phyloP scores from a whole-genome alignment of 768 basidiomycete species.

The Boletus rufocinnamomeus region DNA sequence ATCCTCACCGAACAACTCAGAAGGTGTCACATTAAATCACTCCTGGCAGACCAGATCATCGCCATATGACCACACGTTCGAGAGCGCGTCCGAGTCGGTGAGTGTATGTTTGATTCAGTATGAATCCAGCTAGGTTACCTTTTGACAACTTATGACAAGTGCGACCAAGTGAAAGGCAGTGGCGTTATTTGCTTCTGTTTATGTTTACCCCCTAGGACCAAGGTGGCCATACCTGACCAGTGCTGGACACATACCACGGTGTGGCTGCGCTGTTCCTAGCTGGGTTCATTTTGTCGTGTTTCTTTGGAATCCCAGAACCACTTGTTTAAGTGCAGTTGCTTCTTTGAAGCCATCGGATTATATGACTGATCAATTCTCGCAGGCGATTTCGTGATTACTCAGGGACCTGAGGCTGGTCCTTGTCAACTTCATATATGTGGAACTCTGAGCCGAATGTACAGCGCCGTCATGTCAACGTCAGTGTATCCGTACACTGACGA shows the following conservation, averaged over 20 bases:
- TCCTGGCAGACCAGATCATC: too few species aligned
- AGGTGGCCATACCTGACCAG: slow-evolving; percentile 12
- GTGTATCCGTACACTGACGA: background rate
- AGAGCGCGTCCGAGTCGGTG: too few species aligned
- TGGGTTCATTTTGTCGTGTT: background rate
- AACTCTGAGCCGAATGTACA: background rate
- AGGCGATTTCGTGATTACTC: background rate
- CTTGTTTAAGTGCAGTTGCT: slow-evolving; percentile 10
- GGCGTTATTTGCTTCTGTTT: slow-evolving; percentile 18
- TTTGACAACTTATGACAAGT: too few species aligned
- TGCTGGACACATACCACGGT: background rate
- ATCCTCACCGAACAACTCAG: background rate
- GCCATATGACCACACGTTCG: background rate
- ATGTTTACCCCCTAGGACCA: slow-evolving; percentile 2
- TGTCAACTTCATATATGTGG: slow-evolving; percentile 1
- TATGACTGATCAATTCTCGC: background rate
- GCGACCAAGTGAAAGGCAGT: too few species aligned
- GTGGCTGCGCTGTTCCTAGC: background rate
- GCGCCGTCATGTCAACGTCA: background rate
- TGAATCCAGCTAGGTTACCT: background rate
- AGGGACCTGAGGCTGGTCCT: background rate
- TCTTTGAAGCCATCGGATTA: background rate
- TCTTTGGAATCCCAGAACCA: background rate
- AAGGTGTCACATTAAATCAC: background rate
- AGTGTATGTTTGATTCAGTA: too few species aligned